Evolutionary conservation across 129 eudicot species (phyloP).

Genomic region (Heracleum sosnowskyi): DNA sequence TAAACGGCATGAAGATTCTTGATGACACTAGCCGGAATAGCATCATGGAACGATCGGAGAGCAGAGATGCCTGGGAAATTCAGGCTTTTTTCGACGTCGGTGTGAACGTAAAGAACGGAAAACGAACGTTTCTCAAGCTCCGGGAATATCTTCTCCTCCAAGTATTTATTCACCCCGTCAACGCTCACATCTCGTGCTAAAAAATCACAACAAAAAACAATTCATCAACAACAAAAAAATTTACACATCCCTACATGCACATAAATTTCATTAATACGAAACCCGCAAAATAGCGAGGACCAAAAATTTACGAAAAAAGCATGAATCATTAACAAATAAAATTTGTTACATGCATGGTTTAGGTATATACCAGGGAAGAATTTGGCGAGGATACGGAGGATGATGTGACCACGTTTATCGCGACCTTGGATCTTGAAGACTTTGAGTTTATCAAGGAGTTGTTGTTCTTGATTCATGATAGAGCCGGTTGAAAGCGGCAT

Average conservation of each 20-base stretch:
- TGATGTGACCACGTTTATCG: slow-evolving; percentile 21
- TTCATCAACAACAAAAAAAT: not conserved
- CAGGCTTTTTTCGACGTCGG: slow-evolving; percentile 59
- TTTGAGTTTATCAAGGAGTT: slow-evolving; percentile 21
- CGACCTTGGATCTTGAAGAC: slow-evolving; percentile 36
- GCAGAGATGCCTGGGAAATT: slow-evolving; percentile 78
- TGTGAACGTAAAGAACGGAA: slow-evolving; percentile 66
- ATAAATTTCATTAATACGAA: no score
- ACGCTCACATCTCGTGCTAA: slow-evolving; percentile 23
- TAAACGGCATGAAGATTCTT: slow-evolving; percentile 53
- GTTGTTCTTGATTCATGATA: not conserved
- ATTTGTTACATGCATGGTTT: no score
- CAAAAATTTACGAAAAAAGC: no score
- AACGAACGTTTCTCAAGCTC: slow-evolving; percentile 35
- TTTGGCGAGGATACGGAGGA: slow-evolving; percentile 34
- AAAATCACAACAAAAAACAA: not conserved
- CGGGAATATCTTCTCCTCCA: slow-evolving; percentile 61
- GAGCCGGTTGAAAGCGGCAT: slow-evolving; percentile 1
- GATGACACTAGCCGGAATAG: slow-evolving; percentile 45
- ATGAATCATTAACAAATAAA: no score
- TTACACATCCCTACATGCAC: not conserved
- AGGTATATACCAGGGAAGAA: slow-evolving; percentile 27
- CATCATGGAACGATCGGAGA: slow-evolving; percentile 54
- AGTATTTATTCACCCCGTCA: slow-evolving; percentile 51
- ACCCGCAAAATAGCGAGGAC: no score